Percentiles rank a stretch among this genome's conserved stretches.
Evolutionary conservation across 805 yeast genomes (phyloP).

Genomic region (Metschnikowia arizonensis): DNA sequence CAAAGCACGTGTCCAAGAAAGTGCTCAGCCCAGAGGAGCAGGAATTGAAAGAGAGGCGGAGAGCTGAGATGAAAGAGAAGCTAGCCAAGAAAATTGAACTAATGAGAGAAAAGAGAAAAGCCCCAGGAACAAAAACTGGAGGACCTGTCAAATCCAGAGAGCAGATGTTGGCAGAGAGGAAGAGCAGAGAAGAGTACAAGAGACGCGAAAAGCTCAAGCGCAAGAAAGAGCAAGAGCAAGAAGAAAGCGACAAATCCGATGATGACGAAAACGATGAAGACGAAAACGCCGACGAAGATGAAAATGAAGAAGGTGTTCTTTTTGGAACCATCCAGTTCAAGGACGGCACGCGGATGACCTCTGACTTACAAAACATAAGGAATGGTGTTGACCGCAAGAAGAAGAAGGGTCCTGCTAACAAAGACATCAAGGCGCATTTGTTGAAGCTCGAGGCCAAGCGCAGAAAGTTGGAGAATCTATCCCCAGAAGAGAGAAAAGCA

Average conservation of each 20-base stretch:
- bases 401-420: slow-evolving; percentile 78
- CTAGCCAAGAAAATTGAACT: slow-evolving; percentile 67
- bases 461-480: slow-evolving; percentile 53
- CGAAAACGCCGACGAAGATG: slow-evolving; percentile 30
- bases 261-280: slow-evolving; percentile 28
- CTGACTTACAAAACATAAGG: slow-evolving; percentile 60
- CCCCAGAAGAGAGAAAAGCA: slow-evolving; percentile 56
- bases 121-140: slow-evolving; percentile 75
- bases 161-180: slow-evolving; percentile 66
- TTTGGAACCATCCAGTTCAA: slow-evolving; percentile 79
- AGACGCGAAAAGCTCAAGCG: slow-evolving; percentile 42
- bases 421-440: slow-evolving; percentile 81
- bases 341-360: slow-evolving; percentile 76
- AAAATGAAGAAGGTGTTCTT: slow-evolving; percentile 44
- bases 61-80: slow-evolving; percentile 71
- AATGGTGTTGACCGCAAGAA: slow-evolving; percentile 45
- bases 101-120: slow-evolving; percentile 79
- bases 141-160: slow-evolving; percentile 88
- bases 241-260: slow-evolving; percentile 40
- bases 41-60: slow-evolving; percentile 46
- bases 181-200: slow-evolving; percentile 43
- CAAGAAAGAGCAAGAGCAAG: slow-evolving; percentile 36
- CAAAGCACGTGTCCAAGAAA: slow-evolving; percentile 18
- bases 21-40: slow-evolving; percentile 45
- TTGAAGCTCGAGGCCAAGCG: slow-evolving; percentile 70